These are phyloP conservation scores for Cochlearia excelsa DNA, from an alignment of 345 rosid species.

Conservation along the genomic window DNA sequence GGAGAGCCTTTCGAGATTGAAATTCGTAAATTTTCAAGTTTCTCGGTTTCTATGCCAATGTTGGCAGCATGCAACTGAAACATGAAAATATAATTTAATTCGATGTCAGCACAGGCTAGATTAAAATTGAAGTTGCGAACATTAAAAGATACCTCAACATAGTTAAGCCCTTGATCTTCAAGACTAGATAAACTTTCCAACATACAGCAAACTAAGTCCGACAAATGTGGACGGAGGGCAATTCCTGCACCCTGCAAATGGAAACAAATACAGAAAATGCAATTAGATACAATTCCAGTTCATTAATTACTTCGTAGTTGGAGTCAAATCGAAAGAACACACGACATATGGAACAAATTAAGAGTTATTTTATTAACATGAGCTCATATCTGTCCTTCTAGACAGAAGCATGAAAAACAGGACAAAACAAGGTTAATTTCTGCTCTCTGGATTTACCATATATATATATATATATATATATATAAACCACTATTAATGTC, in stretches of 20 bases:
- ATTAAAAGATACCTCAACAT: conserved; percentile 69
- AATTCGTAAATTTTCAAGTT: conserved; percentile 86
- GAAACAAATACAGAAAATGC: conserved; percentile 16
- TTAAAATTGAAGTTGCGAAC: conserved; percentile 1
- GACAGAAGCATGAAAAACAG: conserved; percentile 12
- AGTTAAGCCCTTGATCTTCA: conserved; percentile 97
- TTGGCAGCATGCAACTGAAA: conserved; percentile 95
- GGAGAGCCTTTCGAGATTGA: conserved; percentile 95
- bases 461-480: not conserved
- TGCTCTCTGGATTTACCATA: conserved; percentile 5
- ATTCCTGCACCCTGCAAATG: conserved; percentile 76
- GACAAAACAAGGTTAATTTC: conserved; percentile 8
- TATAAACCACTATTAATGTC: not conserved
- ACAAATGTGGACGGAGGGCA: conserved; percentile 81
- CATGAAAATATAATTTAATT: conserved; percentile 20
- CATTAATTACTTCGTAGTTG: conserved; percentile 8
- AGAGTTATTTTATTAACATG: conserved; percentile 7
- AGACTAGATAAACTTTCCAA: conserved; percentile 98
- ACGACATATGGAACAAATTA: not conserved
- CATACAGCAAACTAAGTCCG: conserved; percentile 96
- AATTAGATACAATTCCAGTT: conserved; percentile 3
- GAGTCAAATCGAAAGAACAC: conserved; percentile 14
- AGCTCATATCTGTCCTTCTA: conserved; percentile 8
- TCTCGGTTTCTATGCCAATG: conserved; percentile 87
- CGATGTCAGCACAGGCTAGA: conserved; percentile 10